These are phyloP conservation scores for Colletotrichum trifolii DNA, from an alignment of 2,329 filamentous ascomycete genomes.

Conservation along the genomic window DNA sequence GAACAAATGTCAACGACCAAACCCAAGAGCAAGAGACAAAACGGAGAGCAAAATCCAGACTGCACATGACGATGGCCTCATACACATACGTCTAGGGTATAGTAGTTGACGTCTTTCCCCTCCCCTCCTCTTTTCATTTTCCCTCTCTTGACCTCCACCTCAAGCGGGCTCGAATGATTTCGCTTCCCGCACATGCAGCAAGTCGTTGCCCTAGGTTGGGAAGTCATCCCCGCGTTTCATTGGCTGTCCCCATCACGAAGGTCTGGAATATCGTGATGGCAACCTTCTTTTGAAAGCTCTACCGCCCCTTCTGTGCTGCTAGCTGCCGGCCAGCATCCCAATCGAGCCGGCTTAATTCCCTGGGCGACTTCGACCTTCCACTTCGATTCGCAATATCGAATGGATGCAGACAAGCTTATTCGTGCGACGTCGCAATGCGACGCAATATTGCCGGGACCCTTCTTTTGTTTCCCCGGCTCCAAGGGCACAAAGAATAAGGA, in stretches of 20 bases:
- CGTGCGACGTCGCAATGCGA: conserved; percentile 22
- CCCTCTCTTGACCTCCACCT: conserved; percentile 19
- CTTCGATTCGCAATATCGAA: neutral
- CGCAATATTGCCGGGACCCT: conserved; percentile 26
- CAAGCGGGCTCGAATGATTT: conserved; percentile 29
- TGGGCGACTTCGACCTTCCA: conserved; percentile 20
- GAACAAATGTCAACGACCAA: conserved; percentile 23
- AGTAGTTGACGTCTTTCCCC: neutral
- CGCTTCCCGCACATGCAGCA: conserved; percentile 32
- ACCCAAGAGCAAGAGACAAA: neutral
- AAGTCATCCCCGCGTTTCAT: conserved; percentile 34
- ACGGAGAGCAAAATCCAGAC: neutral
- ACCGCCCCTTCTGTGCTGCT: conserved; percentile 10
- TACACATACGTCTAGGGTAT: conserved; percentile 1
- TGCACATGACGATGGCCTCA: conserved; percentile 31
- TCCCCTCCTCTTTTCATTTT: conserved; percentile 9
- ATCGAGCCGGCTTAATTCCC: conserved; percentile 8
- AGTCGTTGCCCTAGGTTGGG: conserved; percentile 25
- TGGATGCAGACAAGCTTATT: conserved; percentile 27
- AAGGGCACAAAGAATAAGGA: neutral
- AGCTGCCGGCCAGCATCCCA: conserved; percentile 7
- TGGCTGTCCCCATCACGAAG: conserved; percentile 16
- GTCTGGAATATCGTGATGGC: conserved; percentile 14
- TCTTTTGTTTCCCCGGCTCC: conserved; percentile 21
- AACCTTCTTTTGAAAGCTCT: conserved; percentile 23